phyloP scores from a whole-genome alignment of 2,329 filamentous ascomycete genomes.

The Beauveria varroae region DNA sequence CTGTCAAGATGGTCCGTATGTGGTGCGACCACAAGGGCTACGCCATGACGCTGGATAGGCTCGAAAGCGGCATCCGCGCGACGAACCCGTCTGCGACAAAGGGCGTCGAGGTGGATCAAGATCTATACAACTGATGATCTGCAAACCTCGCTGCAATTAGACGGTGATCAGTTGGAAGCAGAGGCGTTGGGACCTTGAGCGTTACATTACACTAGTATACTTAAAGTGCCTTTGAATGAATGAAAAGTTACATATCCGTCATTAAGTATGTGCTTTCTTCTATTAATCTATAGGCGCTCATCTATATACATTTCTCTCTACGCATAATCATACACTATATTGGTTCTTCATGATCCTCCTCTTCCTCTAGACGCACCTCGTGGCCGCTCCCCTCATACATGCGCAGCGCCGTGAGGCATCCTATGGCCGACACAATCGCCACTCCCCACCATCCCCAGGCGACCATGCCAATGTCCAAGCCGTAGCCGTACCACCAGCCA shows the following conservation, averaged over 20 bases:
- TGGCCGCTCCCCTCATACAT: slow-evolving; percentile 60
- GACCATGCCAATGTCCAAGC: slow-evolving; percentile 37
- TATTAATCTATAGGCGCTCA: not conserved
- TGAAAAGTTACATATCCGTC: not conserved
- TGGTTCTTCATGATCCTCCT: slow-evolving; percentile 33
- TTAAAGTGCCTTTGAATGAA: not conserved
- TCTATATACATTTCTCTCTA: not conserved
- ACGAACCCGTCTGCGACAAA: slow-evolving; percentile 36
- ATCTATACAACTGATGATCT: not conserved
- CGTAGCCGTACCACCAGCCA: slow-evolving; percentile 40
- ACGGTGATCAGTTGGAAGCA: not conserved
- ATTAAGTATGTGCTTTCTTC: too few species aligned
- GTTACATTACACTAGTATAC: not conserved
- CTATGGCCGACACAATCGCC: slow-evolving; percentile 43
- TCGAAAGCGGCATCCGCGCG: slow-evolving; percentile 39
- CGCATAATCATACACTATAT: not conserved
- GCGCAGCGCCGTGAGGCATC: slow-evolving; percentile 50
- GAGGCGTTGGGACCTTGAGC: not conserved
- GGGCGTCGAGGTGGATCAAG: slow-evolving; percentile 16
- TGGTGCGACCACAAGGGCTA: slow-evolving; percentile 40
- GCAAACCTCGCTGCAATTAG: not conserved
- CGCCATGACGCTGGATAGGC: slow-evolving; percentile 30
- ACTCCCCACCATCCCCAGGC: slow-evolving; percentile 42
- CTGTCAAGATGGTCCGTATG: slow-evolving; percentile 36
- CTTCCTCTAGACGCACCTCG: slow-evolving; percentile 46